phyloP scores from a whole-genome alignment of 1,284 basidiomycete species.

The Trichosporon coremiiforme region DNA sequence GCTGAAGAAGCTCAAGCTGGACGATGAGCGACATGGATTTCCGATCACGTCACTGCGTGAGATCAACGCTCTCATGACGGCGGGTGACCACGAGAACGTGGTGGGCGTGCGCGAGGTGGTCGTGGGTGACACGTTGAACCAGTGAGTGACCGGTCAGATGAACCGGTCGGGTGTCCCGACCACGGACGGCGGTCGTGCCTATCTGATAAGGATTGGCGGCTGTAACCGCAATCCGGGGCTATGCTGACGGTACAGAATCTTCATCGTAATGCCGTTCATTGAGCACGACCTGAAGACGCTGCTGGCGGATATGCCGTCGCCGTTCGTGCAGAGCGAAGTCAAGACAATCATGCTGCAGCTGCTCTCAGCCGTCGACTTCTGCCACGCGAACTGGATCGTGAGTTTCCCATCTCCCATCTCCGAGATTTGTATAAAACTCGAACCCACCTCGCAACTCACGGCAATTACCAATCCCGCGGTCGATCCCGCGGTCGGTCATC shows the following conservation, averaged over 20 bases:
- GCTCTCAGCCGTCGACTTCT: constrained; percentile 86
- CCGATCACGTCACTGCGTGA: constrained; percentile 96
- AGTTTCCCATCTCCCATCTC: constrained; percentile 25
- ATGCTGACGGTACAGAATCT: constrained; percentile 67
- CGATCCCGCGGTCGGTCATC: background rate
- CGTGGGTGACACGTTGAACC: constrained; percentile 97
- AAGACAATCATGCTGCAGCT: constrained; percentile 95
- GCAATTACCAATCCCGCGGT: constrained; percentile 3
- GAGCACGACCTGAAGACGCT: constrained; percentile 98
- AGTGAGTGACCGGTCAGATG: constrained; percentile 66
- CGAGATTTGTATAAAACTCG: background rate
- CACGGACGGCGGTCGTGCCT: constrained; percentile 32
- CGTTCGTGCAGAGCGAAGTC: constrained; percentile 95
- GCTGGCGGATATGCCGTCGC: constrained; percentile 86
- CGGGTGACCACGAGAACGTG: constrained; percentile 84
- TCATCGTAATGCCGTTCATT: constrained; percentile 99
- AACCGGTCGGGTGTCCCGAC: constrained; percentile 18
- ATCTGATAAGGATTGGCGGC: constrained; percentile 7
- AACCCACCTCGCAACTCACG: background rate
- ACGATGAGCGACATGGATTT: constrained; percentile 97
- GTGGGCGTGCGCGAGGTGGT: constrained; percentile 95
- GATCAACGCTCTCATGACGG: constrained; percentile 89
- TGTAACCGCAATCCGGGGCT: background rate
- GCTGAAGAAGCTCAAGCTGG: constrained; percentile 96
- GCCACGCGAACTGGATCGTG: constrained; percentile 91